A percentile compares a stretch with the other conserved stretches of the same genome.
phyloP scores from a whole-genome alignment of 2,329 filamentous ascomycete genomes.

The Neonectria magnoliae region DNA sequence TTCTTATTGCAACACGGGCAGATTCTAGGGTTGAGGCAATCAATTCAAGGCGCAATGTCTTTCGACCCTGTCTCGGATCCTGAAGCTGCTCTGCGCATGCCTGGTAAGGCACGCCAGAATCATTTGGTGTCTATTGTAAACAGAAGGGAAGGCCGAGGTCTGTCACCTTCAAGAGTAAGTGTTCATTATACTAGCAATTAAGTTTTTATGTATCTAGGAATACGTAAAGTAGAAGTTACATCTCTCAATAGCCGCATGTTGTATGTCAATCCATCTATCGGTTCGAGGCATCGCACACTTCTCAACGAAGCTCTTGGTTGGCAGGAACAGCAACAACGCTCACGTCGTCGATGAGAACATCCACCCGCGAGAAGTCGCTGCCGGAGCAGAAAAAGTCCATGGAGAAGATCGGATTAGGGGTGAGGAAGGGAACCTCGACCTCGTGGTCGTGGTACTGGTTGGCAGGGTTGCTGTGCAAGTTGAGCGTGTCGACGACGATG shows the following conservation, averaged over 20 bases:
- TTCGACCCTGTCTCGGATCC: too few species aligned
- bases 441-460: constrained; percentile 1
- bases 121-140: neutral
- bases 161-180: neutral
- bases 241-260: neutral
- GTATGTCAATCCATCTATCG: neutral
- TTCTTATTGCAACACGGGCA: too few species aligned
- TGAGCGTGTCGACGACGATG: constrained; percentile 8
- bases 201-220: neutral
- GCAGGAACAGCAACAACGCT: neutral
- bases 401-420: constrained; percentile 4
- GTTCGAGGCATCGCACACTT: neutral
- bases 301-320: neutral
- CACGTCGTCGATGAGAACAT: constrained; percentile 9
- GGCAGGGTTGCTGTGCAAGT: neutral
- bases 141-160: neutral
- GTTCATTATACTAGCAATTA: neutral
- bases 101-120: neutral
- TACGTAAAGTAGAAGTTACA: neutral
- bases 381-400: constrained; percentile 14
- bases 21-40: too few species aligned
- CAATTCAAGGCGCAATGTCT: too few species aligned
- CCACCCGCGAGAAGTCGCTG: neutral
- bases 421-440: neutral
- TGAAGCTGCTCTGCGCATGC: too few species aligned